Base-by-base conservation (phyloP, 352 stramenopile species). In the Globisporangium barbulae region DNA sequence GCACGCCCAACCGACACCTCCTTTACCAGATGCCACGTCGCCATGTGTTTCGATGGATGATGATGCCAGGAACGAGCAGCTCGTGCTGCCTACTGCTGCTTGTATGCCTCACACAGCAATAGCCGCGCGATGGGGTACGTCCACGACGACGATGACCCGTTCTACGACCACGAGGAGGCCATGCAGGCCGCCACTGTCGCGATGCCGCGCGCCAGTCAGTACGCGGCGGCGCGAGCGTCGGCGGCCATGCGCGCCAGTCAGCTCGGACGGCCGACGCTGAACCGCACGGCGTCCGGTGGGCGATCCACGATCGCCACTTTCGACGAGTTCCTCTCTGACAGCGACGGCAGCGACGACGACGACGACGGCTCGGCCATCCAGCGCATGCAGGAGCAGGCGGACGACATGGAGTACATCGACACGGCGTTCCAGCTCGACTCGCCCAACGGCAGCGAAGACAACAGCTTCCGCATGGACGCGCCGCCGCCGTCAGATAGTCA, bases 331-430 rank as follows among this genome's bases (percentile, higher is more conserved):
- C 65, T 85, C 31, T 83, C 75, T 30, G 75, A 83, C 45, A 65
- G 61, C 17, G 73, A 67, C 49, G 67, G 59, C 48, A 64, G 44
- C 52, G 69, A 72, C 45, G 68, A 82, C 30, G 67, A 76, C 48
- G 68, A 69, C 25, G 65, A 72, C 10, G 67, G 61, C 13, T 42
- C 65, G 7, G 62, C 44, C 0, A 9, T 83, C 30, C 28, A 70
- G 57, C 69, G 77, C 39, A 86, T 86, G 77, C 74, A 83, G 65
- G 65, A 73, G 55, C 73, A 86, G 47, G 75, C 73, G 5, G 78
- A 86, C 62, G 78, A 86, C 64, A 71, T 77, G 63, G 55, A 59
- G 37, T 83, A 78, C 66, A 58, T 77, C 22, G 62, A 75, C 52
- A 70, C 68, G 59, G 59, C 63, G 35, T 73, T 82, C 63, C 65